Evolutionary conservation across 1,284 basidiomycete species (phyloP), one percentile per base, ranked within the genome.

Genomic region (Irpex sp.): DNA sequence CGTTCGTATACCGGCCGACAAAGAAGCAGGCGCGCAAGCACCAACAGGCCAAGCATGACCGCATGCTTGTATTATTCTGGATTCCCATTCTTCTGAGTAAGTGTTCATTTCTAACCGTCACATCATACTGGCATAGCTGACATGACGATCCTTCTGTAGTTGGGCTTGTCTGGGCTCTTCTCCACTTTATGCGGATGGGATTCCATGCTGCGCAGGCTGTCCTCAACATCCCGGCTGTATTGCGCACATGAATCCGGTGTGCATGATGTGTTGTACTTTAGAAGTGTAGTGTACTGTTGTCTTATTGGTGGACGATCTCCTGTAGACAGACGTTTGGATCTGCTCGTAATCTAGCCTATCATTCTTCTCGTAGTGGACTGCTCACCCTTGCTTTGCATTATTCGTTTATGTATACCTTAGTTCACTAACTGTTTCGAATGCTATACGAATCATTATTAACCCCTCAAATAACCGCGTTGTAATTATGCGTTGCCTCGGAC

Each of bases 1-100:
- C 87, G 39, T 90, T 83, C 71, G 82, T 77, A 35, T 90, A 91
- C 73, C 78, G 82, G 68, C 86, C 88, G 47, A 74, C 76, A 66
- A 79, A 79, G 55, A 81, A 80, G 61, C 82, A 82, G 70, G 72
- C 79, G 6, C 79, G 81, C 60, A 82, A 84, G 71, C 53, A 55
- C 53, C 70, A 81, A 60, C 83, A 83, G 72, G 87, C 89, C 79
- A 91, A 92, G 79, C 86, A 93, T 75, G 95, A 98, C 75, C 88
- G 88, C 56, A 97, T 98, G 95, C 84, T 98, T 57, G 77, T 95
- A 58, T 77, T 93, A 62, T 97, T 98, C 82, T 98, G 95, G 95
- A 83, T 97, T 68, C 95, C 95, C 2, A 93, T 96, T 67, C 80
- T 97, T 36, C 75, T 94, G 67, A 76, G 91, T 92, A 69, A 79